A percentile compares a stretch with the other conserved stretches of the same genome.
phyloP scores from a whole-genome alignment of 164 flowering plant genomes.

The Stephania cephalantha region DNA sequence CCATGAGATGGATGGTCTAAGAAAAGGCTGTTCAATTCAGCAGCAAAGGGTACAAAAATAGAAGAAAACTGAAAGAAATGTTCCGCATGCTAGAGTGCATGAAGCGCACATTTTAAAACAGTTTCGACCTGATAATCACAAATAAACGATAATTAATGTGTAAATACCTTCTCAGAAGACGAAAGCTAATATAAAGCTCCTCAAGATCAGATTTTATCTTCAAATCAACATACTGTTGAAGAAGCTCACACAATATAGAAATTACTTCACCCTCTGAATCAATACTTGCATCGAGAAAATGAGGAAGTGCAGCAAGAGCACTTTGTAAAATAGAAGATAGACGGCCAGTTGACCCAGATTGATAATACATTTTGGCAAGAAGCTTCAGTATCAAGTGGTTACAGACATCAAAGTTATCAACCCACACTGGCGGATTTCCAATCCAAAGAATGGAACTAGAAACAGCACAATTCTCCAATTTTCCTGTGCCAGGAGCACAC shows the following conservation, averaged over 20 bases:
- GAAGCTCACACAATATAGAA: conserved; percentile 51
- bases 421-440: conserved; percentile 86
- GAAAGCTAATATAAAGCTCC: conserved; percentile 70
- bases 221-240: conserved; percentile 63
- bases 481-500: conserved; percentile 13
- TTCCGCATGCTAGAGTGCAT: not conserved
- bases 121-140: not conserved
- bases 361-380: conserved; percentile 46
- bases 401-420: conserved; percentile 52
- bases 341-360: conserved; percentile 28
- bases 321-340: conserved; percentile 54
- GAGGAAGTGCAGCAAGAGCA: conserved; percentile 23
- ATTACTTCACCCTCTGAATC: conserved; percentile 40
- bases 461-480: conserved; percentile 10
- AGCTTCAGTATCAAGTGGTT: conserved; percentile 33
- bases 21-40: too few relatives aligned
- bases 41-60: too few relatives aligned
- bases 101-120: not conserved
- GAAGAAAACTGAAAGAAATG: not conserved
- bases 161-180: conserved; percentile 71
- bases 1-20: not conserved
- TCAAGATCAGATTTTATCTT: conserved; percentile 74
- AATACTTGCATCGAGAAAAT: conserved; percentile 22
- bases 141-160: not conserved
- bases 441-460: conserved; percentile 40